These are phyloP conservation scores for Solanum gracilifrons DNA, from an alignment of 257 asterid genomes.

Conservation along the genomic window DNA sequence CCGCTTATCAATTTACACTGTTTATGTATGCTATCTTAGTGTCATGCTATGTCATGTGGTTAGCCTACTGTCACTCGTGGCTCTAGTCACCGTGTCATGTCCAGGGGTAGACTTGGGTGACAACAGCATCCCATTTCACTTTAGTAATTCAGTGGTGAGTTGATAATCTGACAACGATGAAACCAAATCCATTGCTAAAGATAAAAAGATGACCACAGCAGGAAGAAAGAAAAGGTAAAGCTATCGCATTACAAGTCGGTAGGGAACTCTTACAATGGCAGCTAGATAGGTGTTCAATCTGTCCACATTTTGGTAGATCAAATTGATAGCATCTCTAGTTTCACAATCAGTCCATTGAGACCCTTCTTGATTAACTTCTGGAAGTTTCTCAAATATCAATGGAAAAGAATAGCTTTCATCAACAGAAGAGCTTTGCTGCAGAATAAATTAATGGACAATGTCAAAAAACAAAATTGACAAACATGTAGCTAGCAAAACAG, in stretches of 20 bases:
- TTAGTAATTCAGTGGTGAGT: neutral
- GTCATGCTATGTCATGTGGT: neutral
- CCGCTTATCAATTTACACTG: neutral
- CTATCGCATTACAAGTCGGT: neutral
- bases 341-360: constrained; percentile 90
- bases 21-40: neutral
- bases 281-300: constrained; percentile 73
- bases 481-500: neutral
- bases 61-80: neutral
- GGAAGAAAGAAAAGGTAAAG: neutral
- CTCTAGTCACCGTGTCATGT: neutral
- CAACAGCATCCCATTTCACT: neutral
- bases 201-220: neutral
- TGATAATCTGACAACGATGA: neutral
- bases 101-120: neutral
- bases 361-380: constrained; percentile 76
- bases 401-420: constrained; percentile 85
- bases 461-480: neutral
- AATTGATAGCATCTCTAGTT: constrained; percentile 65
- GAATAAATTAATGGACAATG: constrained; percentile 10
- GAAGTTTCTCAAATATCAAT: constrained; percentile 70
- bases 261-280: constrained; percentile 51
- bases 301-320: constrained; percentile 66
- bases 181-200: neutral
- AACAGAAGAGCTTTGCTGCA: constrained; percentile 81